Evolutionary conservation across 768 basidiomycete species (phyloP).

Genomic region (Lactarius trivialis): DNA sequence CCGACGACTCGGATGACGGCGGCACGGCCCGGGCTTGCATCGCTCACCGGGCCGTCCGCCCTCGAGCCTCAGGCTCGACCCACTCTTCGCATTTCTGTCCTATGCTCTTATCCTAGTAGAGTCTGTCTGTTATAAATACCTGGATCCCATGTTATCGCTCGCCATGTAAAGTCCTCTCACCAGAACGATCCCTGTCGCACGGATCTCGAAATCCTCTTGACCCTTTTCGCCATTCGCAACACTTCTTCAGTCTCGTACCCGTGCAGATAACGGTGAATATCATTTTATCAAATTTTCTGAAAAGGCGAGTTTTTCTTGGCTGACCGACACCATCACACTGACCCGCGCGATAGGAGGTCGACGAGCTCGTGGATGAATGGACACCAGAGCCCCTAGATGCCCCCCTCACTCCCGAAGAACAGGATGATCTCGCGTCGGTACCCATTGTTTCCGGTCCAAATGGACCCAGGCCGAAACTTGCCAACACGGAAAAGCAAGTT

Average conservation of each 20-base stretch:
- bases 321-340: not conserved
- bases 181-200: conserved; percentile 94
- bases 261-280: conserved; percentile 76
- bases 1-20: no score
- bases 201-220: conserved; percentile 78
- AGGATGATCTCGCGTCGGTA: conserved; percentile 61
- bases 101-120: conserved; percentile 53
- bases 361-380: conserved; percentile 97
- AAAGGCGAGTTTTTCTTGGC: conserved; percentile 42
- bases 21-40: no score
- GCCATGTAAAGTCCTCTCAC: conserved; percentile 92
- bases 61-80: conserved; percentile 45
- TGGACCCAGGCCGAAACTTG: conserved; percentile 73
- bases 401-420: conserved; percentile 52
- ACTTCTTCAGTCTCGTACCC: conserved; percentile 68
- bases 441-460: conserved; percentile 74
- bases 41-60: no score
- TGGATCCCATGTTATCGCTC: conserved; percentile 75
- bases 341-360: conserved; percentile 66
- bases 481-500: conserved; percentile 61
- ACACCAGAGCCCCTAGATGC: conserved; percentile 74
- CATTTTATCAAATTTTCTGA: conserved; percentile 89
- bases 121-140: conserved; percentile 65
- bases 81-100: conserved; percentile 60
- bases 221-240: conserved; percentile 87